Evolutionary conservation across 1,284 basidiomycete species (phyloP).

Genomic region (Lentinula novae-zelandiae): DNA sequence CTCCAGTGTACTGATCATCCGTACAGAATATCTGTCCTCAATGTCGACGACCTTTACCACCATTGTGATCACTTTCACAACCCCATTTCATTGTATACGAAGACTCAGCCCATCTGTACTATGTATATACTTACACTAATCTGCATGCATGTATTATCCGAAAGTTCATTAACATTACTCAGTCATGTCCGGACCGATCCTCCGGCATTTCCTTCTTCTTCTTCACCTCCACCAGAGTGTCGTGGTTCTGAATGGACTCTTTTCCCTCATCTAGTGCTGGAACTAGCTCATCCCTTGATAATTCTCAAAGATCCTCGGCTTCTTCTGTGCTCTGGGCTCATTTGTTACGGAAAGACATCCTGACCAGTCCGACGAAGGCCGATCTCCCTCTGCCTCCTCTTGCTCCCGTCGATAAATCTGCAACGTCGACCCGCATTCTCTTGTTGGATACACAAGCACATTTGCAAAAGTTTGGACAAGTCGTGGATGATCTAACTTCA

Average conservation of each 20-base stretch:
- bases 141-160: too few species aligned
- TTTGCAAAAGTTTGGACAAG: constrained; percentile 55
- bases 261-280: constrained; percentile 3
- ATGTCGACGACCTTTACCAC: constrained; percentile 77
- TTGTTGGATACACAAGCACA: constrained; percentile 65
- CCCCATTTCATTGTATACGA: too few species aligned
- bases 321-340: constrained; percentile 46
- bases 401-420: constrained; percentile 56
- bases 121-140: not conserved
- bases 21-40: constrained; percentile 83
- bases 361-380: constrained; percentile 13
- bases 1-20: constrained; percentile 1
- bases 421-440: constrained; percentile 62
- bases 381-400: constrained; percentile 33
- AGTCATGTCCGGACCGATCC: too few species aligned
- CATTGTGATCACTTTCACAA: constrained; percentile 42
- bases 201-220: not conserved
- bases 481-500: constrained; percentile 40
- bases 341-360: constrained; percentile 38
- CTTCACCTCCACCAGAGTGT: not conserved
- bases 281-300: not conserved
- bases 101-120: not conserved
- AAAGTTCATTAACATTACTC: too few species aligned
- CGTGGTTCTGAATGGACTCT: not conserved
- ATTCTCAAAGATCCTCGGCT: constrained; percentile 18